phyloP scores from a whole-genome alignment of 257 asterid genomes.

The Echium plantagineum region DNA sequence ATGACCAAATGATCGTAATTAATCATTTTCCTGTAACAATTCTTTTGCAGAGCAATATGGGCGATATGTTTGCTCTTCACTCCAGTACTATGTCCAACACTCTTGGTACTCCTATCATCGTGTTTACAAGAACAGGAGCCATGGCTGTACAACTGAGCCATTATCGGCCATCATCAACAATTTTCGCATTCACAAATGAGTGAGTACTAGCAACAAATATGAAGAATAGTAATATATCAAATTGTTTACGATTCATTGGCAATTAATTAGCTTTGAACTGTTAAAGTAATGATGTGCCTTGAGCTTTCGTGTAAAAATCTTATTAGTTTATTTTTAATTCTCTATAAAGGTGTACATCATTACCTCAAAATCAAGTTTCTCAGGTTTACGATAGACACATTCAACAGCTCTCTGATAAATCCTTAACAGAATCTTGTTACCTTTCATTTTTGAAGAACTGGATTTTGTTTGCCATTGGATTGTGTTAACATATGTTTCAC shows the following conservation, averaged over 20 bases:
- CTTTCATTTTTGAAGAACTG: no score
- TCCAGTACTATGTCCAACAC: slow-evolving; percentile 85
- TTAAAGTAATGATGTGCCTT: no score
- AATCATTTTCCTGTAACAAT: background rate
- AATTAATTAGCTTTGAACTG: no score
- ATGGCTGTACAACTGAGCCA: slow-evolving; percentile 86
- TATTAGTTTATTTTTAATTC: no score
- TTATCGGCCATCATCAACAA: slow-evolving; percentile 65
- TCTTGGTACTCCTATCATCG: slow-evolving; percentile 75
- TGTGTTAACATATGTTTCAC: no score
- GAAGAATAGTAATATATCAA: background rate
- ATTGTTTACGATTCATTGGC: background rate
- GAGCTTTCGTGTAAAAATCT: no score
- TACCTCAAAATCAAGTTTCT: no score
- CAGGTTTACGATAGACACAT: no score
- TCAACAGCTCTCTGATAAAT: no score
- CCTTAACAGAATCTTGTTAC: no score
- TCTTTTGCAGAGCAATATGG: slow-evolving; percentile 74
- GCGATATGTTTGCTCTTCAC: slow-evolving; percentile 89
- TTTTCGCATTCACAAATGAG: slow-evolving; percentile 90
- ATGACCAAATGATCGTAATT: background rate
- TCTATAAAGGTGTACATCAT: no score
- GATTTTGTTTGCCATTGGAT: no score
- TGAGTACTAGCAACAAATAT: slow-evolving; percentile 18
- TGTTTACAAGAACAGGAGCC: slow-evolving; percentile 94